These are phyloP conservation scores for Naganishia albida DNA, from an alignment of 1,284 basidiomycete species.

Conservation along the genomic window DNA sequence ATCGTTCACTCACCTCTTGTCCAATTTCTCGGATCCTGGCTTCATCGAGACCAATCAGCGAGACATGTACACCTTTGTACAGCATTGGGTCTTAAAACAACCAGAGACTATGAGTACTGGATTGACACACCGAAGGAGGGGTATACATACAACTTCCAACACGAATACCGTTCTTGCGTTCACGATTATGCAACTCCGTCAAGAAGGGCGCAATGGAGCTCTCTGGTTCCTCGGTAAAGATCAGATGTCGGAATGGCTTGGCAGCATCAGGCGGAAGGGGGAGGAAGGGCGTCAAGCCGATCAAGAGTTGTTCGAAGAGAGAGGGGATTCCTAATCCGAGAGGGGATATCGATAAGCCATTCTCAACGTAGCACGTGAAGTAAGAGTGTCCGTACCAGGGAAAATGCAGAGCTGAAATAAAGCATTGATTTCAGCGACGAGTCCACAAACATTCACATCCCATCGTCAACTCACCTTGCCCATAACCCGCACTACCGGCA, in stretches of 20 bases:
- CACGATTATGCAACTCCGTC: slow-evolving; percentile 70
- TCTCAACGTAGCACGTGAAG: background rate
- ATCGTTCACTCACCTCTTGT: slow-evolving; percentile 60
- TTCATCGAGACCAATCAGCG: slow-evolving; percentile 74
- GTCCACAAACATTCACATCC: background rate
- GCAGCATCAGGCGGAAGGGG: slow-evolving; percentile 70
- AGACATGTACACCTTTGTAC: slow-evolving; percentile 60
- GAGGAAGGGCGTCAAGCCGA: slow-evolving; percentile 69
- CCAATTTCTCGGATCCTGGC: slow-evolving; percentile 61
- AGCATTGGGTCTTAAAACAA: slow-evolving; percentile 61
- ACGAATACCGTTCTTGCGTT: slow-evolving; percentile 73
- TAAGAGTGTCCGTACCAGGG: slow-evolving; percentile 60
- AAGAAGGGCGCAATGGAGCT: slow-evolving; percentile 87
- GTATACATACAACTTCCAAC: slow-evolving; percentile 60
- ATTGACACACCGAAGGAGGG: no score
- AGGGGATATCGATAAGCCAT: background rate
- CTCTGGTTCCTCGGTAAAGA: slow-evolving; percentile 79
- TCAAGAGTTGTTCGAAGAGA: slow-evolving; percentile 78
- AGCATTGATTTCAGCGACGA: background rate
- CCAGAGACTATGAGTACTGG: background rate
- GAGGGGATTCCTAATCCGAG: slow-evolving; percentile 62
- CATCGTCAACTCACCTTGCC: slow-evolving; percentile 59
- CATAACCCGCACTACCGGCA: slow-evolving; percentile 78
- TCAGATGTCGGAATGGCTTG: slow-evolving; percentile 71
- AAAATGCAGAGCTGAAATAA: slow-evolving; percentile 68